Evolutionary conservation across 2,329 filamentous ascomycete species (phyloP), one percentile per base, ranked within the genome.

Genomic region (Coleophoma eucalyptorum): DNA sequence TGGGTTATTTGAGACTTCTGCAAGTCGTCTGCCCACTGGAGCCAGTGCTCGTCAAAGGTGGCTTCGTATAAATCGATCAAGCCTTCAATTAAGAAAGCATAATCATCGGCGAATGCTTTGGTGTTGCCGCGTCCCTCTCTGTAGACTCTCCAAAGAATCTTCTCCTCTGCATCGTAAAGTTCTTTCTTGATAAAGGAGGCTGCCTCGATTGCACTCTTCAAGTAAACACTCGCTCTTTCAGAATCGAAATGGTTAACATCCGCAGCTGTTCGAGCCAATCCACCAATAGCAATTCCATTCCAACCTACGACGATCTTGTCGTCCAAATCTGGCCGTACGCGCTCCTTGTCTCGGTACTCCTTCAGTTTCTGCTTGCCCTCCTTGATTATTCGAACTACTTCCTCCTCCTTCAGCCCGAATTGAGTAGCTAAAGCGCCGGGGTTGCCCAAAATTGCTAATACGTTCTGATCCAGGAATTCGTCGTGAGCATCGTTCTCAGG

Each of bases 401-500:
- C 86, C 1, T 83, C 78, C 50, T 85, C 81, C 0, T 85, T 78
- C 13, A 93, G 75, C 1, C 83, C 85, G 60, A 96, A 88, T 58
- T 94, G 86, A 50, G 81, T 81, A 13, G 87, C 86, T 7, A 99
- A 75, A 43, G 87, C 82, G 18, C 79, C 76, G 0, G 84, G 77
- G 0, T 85, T 87, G 53, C 80, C 83, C 34, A 80, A 80, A 21
- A 96, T 78, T 35, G 84, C 83, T 2, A 97, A 71, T 5, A 96
- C 91, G 63, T 97, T 99, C 65, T 96, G 90, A 61, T 93, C 91
- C 63, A 96, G 86, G 53, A 97, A 93, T 63, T 97, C 93, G 64
- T 97, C 93, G 61, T 96, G 89, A 0, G 89, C 86, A 64, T 99
- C 94, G 59, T 93, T 84, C 50, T 86, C 81, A 3, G 86, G 83